Evolutionary conservation across 2,329 filamentous ascomycete species (phyloP), one percentile per base, ranked within the genome.

Genomic region (Trichophaea hybrida): DNA sequence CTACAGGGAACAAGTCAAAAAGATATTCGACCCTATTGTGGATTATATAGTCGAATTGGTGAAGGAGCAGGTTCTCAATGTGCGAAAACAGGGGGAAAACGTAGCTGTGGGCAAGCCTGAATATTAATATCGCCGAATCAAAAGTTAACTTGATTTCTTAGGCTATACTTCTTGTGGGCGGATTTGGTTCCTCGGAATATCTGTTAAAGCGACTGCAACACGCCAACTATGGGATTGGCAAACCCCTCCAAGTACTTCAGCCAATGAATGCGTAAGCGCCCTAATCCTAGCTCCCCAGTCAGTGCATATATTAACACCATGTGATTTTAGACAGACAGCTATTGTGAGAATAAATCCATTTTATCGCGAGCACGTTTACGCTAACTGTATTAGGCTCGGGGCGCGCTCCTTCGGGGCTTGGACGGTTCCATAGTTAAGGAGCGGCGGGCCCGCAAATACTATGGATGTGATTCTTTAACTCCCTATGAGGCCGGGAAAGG

Each of bases 361-460:
- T 24, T 24, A 24, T 24, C 24, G 24, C 24, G 24, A 24, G 24
- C 24, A 24, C 24, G n/a, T 24, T 33, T 52, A 46, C 31, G 35
- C 58, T 37, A 13, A 12, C 5, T n/a, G 61, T 55, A 55, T 58
- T 59, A 13, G 62, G 63, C 56, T 13, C 58, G 57, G 17, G 86
- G 86, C 5, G 86, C 86, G 0, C 86, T 89, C 6, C 72, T 90
- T 55, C 76, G 85, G 53, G 86, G 86, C 0, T 71, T 90, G 13
- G 85, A 90, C 70, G 85, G 85, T 15, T 88, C 82, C 69, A 86
- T 89, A 79, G 86, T 90, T 5, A 81, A 88, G 60, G 86, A 81
- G 61, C 76, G 86, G 53, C 82, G 85, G 70, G 82, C 84, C 52
- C 78, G 86, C 64, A 86, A 83, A 78, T 82, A 87, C 70, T 90